Conservation (phyloP, 1,139 yeast genomes). For the Scheffersomyces insectosa region DNA sequence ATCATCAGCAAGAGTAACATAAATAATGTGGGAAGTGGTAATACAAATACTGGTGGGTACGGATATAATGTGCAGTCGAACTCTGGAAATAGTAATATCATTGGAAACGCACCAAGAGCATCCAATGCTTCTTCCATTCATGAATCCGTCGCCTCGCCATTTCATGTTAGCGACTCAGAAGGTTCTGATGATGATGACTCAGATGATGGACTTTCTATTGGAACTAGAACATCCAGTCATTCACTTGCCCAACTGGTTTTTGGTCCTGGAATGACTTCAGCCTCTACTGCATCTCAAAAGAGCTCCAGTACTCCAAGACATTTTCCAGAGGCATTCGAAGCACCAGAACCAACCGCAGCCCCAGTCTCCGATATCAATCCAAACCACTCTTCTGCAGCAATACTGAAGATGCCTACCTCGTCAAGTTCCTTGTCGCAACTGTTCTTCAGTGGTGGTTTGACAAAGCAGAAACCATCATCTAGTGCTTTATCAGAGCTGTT, state of each 20-base stretch:
- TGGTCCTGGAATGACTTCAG: constrained; percentile 25
- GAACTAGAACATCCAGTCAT: constrained; percentile 44
- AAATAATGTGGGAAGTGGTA: constrained; percentile 4
- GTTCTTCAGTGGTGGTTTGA: constrained; percentile 27
- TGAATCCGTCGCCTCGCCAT: constrained; percentile 10
- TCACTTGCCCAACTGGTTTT: constrained; percentile 50
- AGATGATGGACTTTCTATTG: constrained; percentile 43
- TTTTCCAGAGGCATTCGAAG: constrained; percentile 20
- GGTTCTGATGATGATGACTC: constrained; percentile 18
- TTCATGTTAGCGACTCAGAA: constrained; percentile 20
- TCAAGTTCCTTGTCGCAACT: constrained; percentile 39
- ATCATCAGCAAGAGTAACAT: constrained; percentile 16
- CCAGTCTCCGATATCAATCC: constrained; percentile 35
- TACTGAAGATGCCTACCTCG: constrained; percentile 43
- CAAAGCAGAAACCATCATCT: constrained; percentile 44
- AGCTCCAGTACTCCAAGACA: constrained; percentile 13
- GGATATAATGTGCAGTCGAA: background rate
- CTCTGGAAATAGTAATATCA: background rate
- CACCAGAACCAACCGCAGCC: constrained; percentile 28
- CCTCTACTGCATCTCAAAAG: background rate
- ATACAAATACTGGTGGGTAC: background rate
- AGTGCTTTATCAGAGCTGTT: constrained; percentile 36
- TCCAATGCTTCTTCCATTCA: constrained; percentile 10
- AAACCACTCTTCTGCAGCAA: constrained; percentile 34
- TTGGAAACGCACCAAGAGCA: background rate